Conservation (phyloP, 1,139 yeast species). For the Geotrichum klebahnii region DNA sequence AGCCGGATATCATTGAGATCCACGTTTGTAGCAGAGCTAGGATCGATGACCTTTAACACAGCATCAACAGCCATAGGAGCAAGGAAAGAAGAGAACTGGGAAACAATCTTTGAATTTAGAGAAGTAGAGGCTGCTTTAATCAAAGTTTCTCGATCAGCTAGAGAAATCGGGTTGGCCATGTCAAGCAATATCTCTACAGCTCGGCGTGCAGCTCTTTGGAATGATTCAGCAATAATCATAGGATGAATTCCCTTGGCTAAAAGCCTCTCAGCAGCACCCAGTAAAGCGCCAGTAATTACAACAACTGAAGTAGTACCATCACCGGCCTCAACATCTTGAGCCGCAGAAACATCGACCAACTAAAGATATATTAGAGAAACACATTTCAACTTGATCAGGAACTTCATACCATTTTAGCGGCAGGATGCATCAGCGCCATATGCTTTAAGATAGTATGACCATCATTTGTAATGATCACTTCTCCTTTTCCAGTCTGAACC, state of each 20-base stretch:
- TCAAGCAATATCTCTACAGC: slow-evolving; percentile 80
- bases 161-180: slow-evolving; percentile 74
- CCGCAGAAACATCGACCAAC: slow-evolving; percentile 91
- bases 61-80: slow-evolving; percentile 96
- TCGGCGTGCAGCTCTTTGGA: slow-evolving; percentile 87
- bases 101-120: slow-evolving; percentile 86
- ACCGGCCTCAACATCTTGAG: slow-evolving; percentile 98
- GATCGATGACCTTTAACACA: slow-evolving; percentile 69
- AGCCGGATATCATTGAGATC: slow-evolving; percentile 84
- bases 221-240: slow-evolving; percentile 90
- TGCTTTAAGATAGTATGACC: slow-evolving; percentile 87
- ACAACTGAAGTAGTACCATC: slow-evolving; percentile 99
- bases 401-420: slow-evolving; percentile 69
- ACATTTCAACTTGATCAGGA: slow-evolving; percentile 4
- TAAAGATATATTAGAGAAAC: slow-evolving; percentile 4
- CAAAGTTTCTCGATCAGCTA: slow-evolving; percentile 73
- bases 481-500: slow-evolving; percentile 36
- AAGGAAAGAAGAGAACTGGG: slow-evolving; percentile 77
- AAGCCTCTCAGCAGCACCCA: slow-evolving; percentile 91
- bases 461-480: slow-evolving; percentile 17
- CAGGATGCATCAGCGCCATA: slow-evolving; percentile 96
- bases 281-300: slow-evolving; percentile 85
- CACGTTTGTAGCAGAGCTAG: slow-evolving; percentile 58
- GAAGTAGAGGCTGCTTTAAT: slow-evolving; percentile 94
- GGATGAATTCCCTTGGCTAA: slow-evolving; percentile 93